These are phyloP conservation scores for Rhodamnia argentea DNA, from an alignment of 345 rosid species.

Conservation along the genomic window DNA sequence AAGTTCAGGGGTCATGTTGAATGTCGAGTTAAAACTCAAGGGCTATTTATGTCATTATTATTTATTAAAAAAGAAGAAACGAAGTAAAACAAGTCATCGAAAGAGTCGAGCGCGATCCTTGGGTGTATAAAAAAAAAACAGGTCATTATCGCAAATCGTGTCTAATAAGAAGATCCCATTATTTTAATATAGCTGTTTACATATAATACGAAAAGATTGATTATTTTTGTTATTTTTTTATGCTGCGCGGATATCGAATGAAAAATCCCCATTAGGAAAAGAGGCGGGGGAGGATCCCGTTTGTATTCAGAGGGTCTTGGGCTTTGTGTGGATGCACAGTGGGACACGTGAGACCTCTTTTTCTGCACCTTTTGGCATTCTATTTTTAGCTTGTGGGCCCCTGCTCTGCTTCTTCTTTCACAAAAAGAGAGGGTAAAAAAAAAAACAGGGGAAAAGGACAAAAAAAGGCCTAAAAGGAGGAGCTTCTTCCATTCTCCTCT, in stretches of 20 bases:
- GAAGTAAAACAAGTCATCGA: background rate
- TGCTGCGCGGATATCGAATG: background rate
- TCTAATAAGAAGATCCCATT: background rate
- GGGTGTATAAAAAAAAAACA: background rate
- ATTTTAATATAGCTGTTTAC: background rate
- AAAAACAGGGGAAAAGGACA: background rate
- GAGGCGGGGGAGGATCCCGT: background rate
- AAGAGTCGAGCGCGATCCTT: background rate
- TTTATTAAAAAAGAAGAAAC: background rate
- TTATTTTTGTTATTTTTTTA: background rate
- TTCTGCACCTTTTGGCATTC: background rate
- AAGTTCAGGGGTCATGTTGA: no score
- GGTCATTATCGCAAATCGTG: background rate
- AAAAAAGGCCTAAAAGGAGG: background rate
- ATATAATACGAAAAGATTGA: background rate
- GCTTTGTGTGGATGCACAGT: slow-evolving; percentile 22
- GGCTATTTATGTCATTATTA: background rate
- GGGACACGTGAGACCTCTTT: slow-evolving; percentile 23
- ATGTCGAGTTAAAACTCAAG: no score
- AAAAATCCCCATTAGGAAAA: background rate
- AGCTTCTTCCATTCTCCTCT: background rate
- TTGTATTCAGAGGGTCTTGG: background rate
- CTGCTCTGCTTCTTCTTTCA: background rate
- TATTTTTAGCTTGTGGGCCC: background rate
- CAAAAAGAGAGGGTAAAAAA: background rate